A percentile compares a stretch with the other conserved stretches of the same genome.
These are phyloP conservation scores for Moesziomyces globuligerus DNA, from an alignment of 1,284 basidiomycete species.

Conservation along the genomic window DNA sequence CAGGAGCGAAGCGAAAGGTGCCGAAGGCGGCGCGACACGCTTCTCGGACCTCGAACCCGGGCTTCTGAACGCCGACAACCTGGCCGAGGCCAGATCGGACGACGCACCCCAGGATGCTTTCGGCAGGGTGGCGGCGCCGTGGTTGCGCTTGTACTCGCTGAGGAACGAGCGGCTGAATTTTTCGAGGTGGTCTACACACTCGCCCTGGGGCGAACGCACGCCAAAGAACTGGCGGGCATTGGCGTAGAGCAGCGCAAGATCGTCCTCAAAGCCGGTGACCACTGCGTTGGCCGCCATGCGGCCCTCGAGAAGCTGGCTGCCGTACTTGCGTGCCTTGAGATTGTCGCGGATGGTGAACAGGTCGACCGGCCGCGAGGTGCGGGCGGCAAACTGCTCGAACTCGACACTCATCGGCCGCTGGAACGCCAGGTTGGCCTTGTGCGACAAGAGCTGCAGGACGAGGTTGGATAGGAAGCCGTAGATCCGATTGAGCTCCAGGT, in stretches of 20 bases:
- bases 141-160: slow-evolving; percentile 43
- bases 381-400: slow-evolving; percentile 40
- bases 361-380: slow-evolving; percentile 42
- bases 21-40: slow-evolving; percentile 13
- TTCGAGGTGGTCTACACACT: slow-evolving; percentile 44
- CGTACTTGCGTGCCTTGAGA: slow-evolving; percentile 35
- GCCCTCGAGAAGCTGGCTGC: slow-evolving; percentile 32
- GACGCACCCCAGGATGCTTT: slow-evolving; percentile 1
- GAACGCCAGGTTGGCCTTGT: slow-evolving; percentile 45
- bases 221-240: slow-evolving; percentile 43
- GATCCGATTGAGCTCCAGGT: slow-evolving; percentile 35
- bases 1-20: slow-evolving; percentile 18
- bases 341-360: slow-evolving; percentile 45
- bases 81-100: slow-evolving; percentile 10
- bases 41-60: slow-evolving; percentile 27
- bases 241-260: slow-evolving; percentile 35
- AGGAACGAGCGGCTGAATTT: slow-evolving; percentile 42
- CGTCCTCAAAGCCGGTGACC: slow-evolving; percentile 47
- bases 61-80: slow-evolving; percentile 12
- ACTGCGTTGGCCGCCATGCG: slow-evolving; percentile 43
- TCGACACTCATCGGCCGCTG: slow-evolving; percentile 36
- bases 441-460: slow-evolving; percentile 38
- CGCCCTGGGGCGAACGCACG: slow-evolving; percentile 37
- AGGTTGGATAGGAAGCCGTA: slow-evolving; percentile 45
- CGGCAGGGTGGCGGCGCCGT: slow-evolving; percentile 12